phyloP scores from a whole-genome alignment of 164 flowering plant species.

The Vitis riparia region DNA sequence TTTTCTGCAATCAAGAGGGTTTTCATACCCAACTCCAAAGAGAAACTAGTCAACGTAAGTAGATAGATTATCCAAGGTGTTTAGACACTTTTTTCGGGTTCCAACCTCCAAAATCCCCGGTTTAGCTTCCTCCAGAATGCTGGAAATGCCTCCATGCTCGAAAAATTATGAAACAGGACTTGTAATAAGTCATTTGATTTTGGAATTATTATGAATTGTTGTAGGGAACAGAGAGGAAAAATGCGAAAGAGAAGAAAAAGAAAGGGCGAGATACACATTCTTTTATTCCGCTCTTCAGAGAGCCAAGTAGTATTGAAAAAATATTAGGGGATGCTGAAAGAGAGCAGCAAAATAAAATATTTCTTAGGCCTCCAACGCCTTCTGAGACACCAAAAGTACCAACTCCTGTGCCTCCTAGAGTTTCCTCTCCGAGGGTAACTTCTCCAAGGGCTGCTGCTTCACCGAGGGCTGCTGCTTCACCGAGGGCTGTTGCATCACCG shows the following conservation, averaged over 20 bases:
- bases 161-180: not conserved
- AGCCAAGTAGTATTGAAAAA: slow-evolving; percentile 91
- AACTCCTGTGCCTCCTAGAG: slow-evolving; percentile 24
- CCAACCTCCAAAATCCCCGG: too few species aligned
- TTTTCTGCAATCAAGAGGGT: slow-evolving; percentile 86
- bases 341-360: slow-evolving; percentile 39
- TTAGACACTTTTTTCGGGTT: not conserved
- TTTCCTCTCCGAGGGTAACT: slow-evolving; percentile 23
- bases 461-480: slow-evolving; percentile 21
- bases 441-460: slow-evolving; percentile 30
- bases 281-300: slow-evolving; percentile 76
- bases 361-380: slow-evolving; percentile 41
- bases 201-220: slow-evolving; percentile 4
- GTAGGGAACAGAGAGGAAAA: slow-evolving; percentile 61
- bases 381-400: slow-evolving; percentile 36
- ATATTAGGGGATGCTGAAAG: slow-evolving; percentile 87
- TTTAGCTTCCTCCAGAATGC: too few species aligned
- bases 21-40: slow-evolving; percentile 66
- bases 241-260: slow-evolving; percentile 59
- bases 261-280: slow-evolving; percentile 63
- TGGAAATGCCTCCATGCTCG: too few species aligned
- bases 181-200: not conserved
- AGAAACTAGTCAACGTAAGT: slow-evolving; percentile 61
- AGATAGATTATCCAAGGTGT: not conserved
- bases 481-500: slow-evolving; percentile 20